phyloP scores from a whole-genome alignment of 805 yeast species.

The Blastobotrys parvus region DNA sequence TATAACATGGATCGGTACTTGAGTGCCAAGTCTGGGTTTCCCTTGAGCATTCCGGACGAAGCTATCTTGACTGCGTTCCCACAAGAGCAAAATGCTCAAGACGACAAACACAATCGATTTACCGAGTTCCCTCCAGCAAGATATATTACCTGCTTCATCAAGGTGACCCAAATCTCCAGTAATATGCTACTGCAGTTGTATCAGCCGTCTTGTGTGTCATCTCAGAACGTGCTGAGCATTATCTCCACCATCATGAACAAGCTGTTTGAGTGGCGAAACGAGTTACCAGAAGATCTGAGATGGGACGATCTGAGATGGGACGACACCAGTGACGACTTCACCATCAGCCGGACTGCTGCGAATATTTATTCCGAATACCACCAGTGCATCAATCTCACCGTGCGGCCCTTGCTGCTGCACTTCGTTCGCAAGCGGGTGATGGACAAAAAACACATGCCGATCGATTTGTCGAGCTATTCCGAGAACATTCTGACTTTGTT shows the following conservation, averaged over 20 bases:
- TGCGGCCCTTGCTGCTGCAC: constrained; percentile 19
- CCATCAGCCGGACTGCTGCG: constrained; percentile 12
- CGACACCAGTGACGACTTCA: constrained; percentile 6
- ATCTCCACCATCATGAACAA: constrained; percentile 12
- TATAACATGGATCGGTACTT: constrained; percentile 17
- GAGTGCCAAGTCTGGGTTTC: constrained; percentile 19
- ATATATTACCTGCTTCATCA: constrained; percentile 17
- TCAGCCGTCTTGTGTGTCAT: constrained; percentile 10
- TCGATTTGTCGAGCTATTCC: constrained; percentile 12
- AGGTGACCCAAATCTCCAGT: constrained; percentile 15
- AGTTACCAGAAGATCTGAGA: constrained; percentile 11
- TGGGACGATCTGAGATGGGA: constrained; percentile 11
- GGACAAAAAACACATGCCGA: constrained; percentile 10
- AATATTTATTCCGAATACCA: constrained; percentile 19
- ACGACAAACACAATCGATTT: not conserved
- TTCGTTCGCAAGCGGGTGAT: constrained; percentile 17
- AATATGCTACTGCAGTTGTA: constrained; percentile 13
- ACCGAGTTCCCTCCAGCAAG: constrained; percentile 15
- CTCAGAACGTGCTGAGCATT: constrained; percentile 12
- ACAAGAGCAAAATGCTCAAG: constrained; percentile 1
- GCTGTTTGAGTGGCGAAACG: constrained; percentile 16
- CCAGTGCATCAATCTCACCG: constrained; percentile 19
- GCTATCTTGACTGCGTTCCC: constrained; percentile 14
- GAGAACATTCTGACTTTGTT: constrained; percentile 12
- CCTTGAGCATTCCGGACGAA: constrained; percentile 15